Evolutionary conservation across 306 rosid species (phyloP).

Genomic region (Comarum palustre): DNA sequence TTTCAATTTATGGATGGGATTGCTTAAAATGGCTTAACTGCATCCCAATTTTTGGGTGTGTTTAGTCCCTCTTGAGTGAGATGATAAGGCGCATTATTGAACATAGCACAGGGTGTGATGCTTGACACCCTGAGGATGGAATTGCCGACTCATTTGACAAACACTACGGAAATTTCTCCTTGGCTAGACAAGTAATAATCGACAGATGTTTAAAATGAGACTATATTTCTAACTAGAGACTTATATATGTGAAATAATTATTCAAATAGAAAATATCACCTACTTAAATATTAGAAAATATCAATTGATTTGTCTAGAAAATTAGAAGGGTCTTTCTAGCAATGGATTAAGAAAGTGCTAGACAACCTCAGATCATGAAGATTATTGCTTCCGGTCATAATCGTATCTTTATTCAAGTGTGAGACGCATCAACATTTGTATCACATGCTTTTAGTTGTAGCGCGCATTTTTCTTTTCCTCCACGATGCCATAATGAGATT

Average conservation of each 20-base stretch:
- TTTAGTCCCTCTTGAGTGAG: background rate
- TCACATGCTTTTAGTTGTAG: slow-evolving; percentile 39
- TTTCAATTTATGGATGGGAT: background rate
- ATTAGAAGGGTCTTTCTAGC: slow-evolving; percentile 15
- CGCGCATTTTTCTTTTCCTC: background rate
- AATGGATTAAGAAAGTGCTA: background rate
- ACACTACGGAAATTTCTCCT: background rate
- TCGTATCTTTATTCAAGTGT: slow-evolving; percentile 27
- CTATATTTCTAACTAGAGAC: too few species aligned
- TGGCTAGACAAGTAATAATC: too few species aligned
- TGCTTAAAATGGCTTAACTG: background rate
- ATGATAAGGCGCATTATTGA: background rate
- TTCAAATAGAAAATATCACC: too few species aligned
- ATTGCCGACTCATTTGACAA: background rate
- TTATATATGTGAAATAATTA: background rate
- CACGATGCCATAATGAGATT: slow-evolving; percentile 26
- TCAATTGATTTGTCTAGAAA: slow-evolving; percentile 24
- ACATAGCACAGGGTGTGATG: slow-evolving; percentile 2
- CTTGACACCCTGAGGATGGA: background rate
- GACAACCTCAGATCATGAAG: background rate
- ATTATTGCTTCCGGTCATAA: slow-evolving; percentile 10
- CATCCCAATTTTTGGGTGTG: background rate
- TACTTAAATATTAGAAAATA: too few species aligned
- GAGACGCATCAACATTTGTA: slow-evolving; percentile 32
- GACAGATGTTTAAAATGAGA: too few species aligned